Evolutionary conservation across 257 asterid genomes (phyloP).

Genomic region (Nicotiana otophora): DNA sequence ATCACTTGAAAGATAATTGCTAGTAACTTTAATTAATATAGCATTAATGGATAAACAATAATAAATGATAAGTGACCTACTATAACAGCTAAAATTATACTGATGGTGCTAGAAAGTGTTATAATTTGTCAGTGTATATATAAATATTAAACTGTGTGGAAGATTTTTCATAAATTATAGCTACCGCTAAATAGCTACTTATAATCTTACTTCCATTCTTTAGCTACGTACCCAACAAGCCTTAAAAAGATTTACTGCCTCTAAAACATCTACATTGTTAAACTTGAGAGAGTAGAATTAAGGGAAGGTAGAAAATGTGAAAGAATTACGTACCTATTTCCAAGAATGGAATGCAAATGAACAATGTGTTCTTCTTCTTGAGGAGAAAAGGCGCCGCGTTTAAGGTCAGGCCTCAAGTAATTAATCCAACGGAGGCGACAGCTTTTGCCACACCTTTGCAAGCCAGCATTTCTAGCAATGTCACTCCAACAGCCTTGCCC

Average conservation of each 20-base stretch:
- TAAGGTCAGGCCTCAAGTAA: constrained; percentile 80
- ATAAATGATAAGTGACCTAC: too few species aligned
- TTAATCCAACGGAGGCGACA: constrained; percentile 83
- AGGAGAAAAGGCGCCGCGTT: constrained; percentile 74
- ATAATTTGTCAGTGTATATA: too few species aligned
- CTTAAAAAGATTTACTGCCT: neutral
- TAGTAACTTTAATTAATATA: too few species aligned
- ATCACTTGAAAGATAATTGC: too few species aligned
- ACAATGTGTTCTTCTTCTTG: constrained; percentile 72
- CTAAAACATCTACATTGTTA: neutral
- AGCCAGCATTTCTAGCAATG: constrained; percentile 73
- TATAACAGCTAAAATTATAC: too few species aligned
- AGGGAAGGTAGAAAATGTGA: neutral
- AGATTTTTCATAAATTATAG: too few species aligned
- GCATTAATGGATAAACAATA: too few species aligned
- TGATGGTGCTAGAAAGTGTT: too few species aligned
- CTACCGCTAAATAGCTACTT: too few species aligned
- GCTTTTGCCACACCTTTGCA: constrained; percentile 79
- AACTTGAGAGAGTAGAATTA: neutral
- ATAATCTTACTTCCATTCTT: too few species aligned
- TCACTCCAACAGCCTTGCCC: constrained; percentile 95
- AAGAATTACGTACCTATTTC: constrained; percentile 46
- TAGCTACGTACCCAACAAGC: neutral
- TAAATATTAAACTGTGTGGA: too few species aligned
- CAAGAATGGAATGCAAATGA: constrained; percentile 84